A percentile compares a stretch with the other conserved stretches of the same genome.
These are phyloP conservation scores for Trichothecium sympodiale DNA, from an alignment of 2,329 filamentous ascomycete genomes.

Conservation along the genomic window DNA sequence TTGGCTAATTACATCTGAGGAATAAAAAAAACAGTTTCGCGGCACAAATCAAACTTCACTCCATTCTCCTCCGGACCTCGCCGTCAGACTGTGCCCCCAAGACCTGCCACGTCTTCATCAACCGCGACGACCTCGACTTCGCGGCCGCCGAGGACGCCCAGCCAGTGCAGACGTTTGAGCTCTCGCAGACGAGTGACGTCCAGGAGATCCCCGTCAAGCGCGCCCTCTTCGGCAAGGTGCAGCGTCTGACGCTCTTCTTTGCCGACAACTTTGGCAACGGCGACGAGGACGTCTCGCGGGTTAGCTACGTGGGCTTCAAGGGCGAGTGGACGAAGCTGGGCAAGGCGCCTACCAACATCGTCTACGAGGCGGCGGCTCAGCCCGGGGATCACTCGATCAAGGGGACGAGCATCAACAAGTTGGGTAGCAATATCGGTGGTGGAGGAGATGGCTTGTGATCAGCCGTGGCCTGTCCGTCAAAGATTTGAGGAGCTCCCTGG, in stretches of 20 bases:
- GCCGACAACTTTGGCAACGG: conserved; percentile 79
- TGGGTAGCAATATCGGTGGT: conserved; percentile 43
- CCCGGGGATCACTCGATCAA: conserved; percentile 72
- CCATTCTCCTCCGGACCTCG: conserved; percentile 75
- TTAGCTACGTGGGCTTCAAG: conserved; percentile 84
- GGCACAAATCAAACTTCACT: conserved; percentile 85
- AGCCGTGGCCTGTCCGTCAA: no score
- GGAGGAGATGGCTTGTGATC: conserved; percentile 23
- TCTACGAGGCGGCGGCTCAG: conserved; percentile 92
- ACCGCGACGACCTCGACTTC: conserved; percentile 83
- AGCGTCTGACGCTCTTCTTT: conserved; percentile 74
- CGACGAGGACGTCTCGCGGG: conserved; percentile 66
- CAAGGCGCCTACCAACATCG: conserved; percentile 58
- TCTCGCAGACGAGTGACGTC: conserved; percentile 68
- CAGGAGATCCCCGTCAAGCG: conserved; percentile 83
- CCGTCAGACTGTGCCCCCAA: conserved; percentile 59
- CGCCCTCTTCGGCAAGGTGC: conserved; percentile 81
- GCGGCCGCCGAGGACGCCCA: conserved; percentile 54
- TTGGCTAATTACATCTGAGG: no score
- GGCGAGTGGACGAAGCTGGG: conserved; percentile 87
- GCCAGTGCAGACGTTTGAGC: conserved; percentile 65
- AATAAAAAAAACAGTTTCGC: conserved; percentile 76
- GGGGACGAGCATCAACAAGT: conserved; percentile 41
- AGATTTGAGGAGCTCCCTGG: no score
- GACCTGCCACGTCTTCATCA: conserved; percentile 80